Evolutionary conservation across 768 basidiomycete genomes (phyloP).

Genomic region (Termitomyces sp.): DNA sequence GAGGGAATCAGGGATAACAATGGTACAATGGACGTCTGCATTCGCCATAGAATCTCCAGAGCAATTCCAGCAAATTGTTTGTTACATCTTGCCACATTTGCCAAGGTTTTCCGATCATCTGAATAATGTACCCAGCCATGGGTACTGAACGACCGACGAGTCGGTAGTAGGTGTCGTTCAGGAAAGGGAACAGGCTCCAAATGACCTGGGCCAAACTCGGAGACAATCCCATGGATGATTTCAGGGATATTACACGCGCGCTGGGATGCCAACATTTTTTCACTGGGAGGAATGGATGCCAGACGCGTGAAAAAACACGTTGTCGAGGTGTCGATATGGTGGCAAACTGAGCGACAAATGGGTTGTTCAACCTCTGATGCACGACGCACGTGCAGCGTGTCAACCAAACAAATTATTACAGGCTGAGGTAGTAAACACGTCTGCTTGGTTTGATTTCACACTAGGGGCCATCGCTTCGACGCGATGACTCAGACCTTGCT

Average conservation of each 20-base stretch:
- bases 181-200: not conserved
- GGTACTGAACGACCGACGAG: not conserved
- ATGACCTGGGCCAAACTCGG: not conserved
- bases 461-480: too few relatives aligned
- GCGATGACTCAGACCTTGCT: too few relatives aligned
- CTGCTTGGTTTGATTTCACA: too few relatives aligned
- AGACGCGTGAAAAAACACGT: not conserved
- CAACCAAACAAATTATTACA: too few relatives aligned
- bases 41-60: not conserved
- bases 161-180: not conserved
- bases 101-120: not conserved
- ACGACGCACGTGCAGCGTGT: too few relatives aligned
- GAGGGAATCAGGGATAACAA: not conserved
- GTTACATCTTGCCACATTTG: slow-evolving; percentile 1
- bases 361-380: too few relatives aligned
- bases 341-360: not conserved
- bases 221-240: not conserved
- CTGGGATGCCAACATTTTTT: not conserved
- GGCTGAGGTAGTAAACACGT: too few relatives aligned
- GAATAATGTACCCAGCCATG: not conserved
- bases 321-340: not conserved
- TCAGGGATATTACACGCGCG: not conserved
- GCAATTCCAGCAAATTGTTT: not conserved
- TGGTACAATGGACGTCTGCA: not conserved
- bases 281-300: not conserved